Evolutionary conservation across 164 flowering plant species (phyloP).

Genomic region (Tetracentron sinense): DNA sequence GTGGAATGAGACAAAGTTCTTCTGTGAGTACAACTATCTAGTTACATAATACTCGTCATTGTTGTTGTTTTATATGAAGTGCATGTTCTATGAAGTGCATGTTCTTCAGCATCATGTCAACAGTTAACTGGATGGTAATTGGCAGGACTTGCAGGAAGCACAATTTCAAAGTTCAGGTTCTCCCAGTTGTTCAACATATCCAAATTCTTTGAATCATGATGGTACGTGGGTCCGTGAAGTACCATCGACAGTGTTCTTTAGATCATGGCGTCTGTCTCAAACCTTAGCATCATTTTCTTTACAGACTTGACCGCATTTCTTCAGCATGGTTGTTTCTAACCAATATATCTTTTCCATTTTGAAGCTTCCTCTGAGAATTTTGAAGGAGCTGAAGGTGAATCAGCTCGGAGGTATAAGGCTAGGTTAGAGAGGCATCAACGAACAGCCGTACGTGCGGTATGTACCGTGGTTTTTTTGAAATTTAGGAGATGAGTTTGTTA

Average conservation of each 20-base stretch:
- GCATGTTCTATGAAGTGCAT: constrained; percentile 19
- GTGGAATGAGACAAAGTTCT: constrained; percentile 37
- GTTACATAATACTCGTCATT: constrained; percentile 8
- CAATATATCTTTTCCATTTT: constrained; percentile 10
- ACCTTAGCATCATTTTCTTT: neutral
- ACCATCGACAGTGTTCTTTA: neutral
- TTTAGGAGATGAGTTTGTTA: neutral
- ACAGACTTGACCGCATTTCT: constrained; percentile 6
- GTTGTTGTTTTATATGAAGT: constrained; percentile 12
- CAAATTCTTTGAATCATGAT: constrained; percentile 31
- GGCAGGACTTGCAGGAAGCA: constrained; percentile 30
- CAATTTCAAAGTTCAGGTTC: constrained; percentile 32
- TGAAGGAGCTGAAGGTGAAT: constrained; percentile 66
- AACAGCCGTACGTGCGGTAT: constrained; percentile 90
- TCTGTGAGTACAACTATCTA: constrained; percentile 28
- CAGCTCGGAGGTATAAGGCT: constrained; percentile 86
- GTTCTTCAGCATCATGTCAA: neutral
- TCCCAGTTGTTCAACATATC: constrained; percentile 29
- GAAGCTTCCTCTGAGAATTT: constrained; percentile 24
- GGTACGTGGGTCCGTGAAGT: constrained; percentile 28
- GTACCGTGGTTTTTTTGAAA: constrained; percentile 11
- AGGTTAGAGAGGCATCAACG: constrained; percentile 81
- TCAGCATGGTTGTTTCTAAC: constrained; percentile 7
- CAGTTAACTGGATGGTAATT: neutral
- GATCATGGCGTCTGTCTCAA: constrained; percentile 3